These are phyloP conservation scores for Metarhizium robertsii DNA, from an alignment of 2,329 filamentous ascomycete genomes.

Conservation along the genomic window DNA sequence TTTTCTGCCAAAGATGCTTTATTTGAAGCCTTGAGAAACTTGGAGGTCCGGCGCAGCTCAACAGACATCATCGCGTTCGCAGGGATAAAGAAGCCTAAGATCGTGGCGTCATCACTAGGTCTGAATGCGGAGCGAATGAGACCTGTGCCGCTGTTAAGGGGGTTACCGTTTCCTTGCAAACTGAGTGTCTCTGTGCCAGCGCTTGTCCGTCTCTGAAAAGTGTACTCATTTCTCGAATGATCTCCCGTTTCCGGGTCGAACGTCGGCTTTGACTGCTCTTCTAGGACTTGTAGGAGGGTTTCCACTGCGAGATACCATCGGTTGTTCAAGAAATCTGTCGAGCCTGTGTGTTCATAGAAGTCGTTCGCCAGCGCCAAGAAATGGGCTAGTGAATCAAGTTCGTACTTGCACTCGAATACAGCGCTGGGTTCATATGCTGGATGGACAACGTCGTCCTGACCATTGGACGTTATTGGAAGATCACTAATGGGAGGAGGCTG, in stretches of 20 bases:
- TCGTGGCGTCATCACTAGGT: slow-evolving; percentile 90
- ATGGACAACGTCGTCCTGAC: slow-evolving; percentile 76
- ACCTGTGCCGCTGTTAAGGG: slow-evolving; percentile 73
- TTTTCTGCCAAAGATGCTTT: slow-evolving; percentile 42
- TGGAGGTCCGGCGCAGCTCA: slow-evolving; percentile 67
- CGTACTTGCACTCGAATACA: slow-evolving; percentile 98
- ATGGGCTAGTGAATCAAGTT: slow-evolving; percentile 88
- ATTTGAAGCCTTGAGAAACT: slow-evolving; percentile 53
- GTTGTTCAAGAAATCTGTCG: slow-evolving; percentile 65
- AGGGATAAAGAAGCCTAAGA: slow-evolving; percentile 89
- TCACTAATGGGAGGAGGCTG: slow-evolving; percentile 83
- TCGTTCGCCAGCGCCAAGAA: slow-evolving; percentile 82
- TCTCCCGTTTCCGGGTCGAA: slow-evolving; percentile 60
- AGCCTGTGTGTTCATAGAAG: slow-evolving; percentile 72
- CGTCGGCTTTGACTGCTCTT: slow-evolving; percentile 70
- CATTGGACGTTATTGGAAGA: slow-evolving; percentile 62
- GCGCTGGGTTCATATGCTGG: slow-evolving; percentile 73
- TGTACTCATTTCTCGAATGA: slow-evolving; percentile 70
- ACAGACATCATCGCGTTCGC: slow-evolving; percentile 94
- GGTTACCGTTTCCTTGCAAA: slow-evolving; percentile 80
- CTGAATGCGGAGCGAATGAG: slow-evolving; percentile 87
- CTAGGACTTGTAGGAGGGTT: slow-evolving; percentile 62
- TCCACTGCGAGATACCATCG: slow-evolving; percentile 75
- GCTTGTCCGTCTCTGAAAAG: slow-evolving; percentile 73
- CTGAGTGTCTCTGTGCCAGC: slow-evolving; percentile 84